These are phyloP conservation scores for Magnusiomyces ingens DNA, from an alignment of 1,139 yeast genomes.

Conservation along the genomic window DNA sequence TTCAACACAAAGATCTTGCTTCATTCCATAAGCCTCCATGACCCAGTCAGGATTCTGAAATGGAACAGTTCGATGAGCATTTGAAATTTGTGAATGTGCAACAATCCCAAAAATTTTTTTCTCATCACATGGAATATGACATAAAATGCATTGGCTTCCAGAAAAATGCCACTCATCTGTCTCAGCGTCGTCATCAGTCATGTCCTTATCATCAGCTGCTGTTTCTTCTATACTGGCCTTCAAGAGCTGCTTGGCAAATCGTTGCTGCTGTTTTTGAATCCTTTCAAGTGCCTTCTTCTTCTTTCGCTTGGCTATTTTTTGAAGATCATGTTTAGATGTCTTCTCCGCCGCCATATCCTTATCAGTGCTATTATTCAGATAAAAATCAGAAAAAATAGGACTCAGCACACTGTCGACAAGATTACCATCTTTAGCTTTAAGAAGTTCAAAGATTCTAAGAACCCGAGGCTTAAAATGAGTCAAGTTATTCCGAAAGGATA, in stretches of 20 bases:
- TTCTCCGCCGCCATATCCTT: slow-evolving; percentile 14
- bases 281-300: slow-evolving; percentile 70
- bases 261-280: slow-evolving; percentile 62
- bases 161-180: slow-evolving; percentile 61
- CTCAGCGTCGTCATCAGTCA: slow-evolving; percentile 35
- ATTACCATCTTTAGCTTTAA: slow-evolving; percentile 14
- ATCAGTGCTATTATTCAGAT: slow-evolving; percentile 7
- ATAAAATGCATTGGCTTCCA: slow-evolving; percentile 74
- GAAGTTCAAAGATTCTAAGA: slow-evolving; percentile 16
- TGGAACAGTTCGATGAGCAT: slow-evolving; percentile 60
- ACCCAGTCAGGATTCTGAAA: slow-evolving; percentile 61
- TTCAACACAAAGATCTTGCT: slow-evolving; percentile 42
- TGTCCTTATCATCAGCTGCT: slow-evolving; percentile 29
- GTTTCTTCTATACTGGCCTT: not conserved
- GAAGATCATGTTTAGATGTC: slow-evolving; percentile 14
- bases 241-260: slow-evolving; percentile 47
- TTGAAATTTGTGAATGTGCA: slow-evolving; percentile 50
- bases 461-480: slow-evolving; percentile 14
- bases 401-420: slow-evolving; percentile 6
- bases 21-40: slow-evolving; percentile 53
- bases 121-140: slow-evolving; percentile 72
- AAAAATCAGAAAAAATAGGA: slow-evolving; percentile 6
- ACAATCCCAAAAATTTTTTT: slow-evolving; percentile 74
- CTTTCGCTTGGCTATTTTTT: slow-evolving; percentile 54
- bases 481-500: slow-evolving; percentile 7